phyloP scores from a whole-genome alignment of 768 basidiomycete species.

The Sarcodon aspratus region DNA sequence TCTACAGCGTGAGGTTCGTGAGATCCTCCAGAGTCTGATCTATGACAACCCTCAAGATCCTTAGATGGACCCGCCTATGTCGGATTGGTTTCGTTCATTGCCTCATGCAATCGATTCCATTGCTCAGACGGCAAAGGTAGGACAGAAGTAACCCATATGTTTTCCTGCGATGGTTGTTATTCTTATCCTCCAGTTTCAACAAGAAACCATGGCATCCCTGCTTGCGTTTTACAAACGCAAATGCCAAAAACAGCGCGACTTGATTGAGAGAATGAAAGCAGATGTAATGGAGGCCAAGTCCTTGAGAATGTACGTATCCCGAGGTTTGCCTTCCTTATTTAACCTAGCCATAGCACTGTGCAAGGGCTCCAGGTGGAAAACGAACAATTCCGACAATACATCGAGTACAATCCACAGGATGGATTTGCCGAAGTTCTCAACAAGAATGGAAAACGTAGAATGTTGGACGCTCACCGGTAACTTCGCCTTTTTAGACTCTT shows the following conservation, averaged over 20 bases:
- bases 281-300: slow-evolving; percentile 33
- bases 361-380: slow-evolving; percentile 40
- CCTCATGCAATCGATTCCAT: slow-evolving; percentile 51
- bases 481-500: slow-evolving; percentile 5
- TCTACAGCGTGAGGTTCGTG: slow-evolving; percentile 58
- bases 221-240: slow-evolving; percentile 52
- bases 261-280: slow-evolving; percentile 41
- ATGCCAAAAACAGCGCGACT: slow-evolving; percentile 39
- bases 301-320: slow-evolving; percentile 35
- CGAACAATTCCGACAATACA: slow-evolving; percentile 27
- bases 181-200: slow-evolving; percentile 49
- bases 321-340: slow-evolving; percentile 2
- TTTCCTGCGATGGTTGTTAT: background rate
- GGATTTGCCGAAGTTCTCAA: slow-evolving; percentile 28
- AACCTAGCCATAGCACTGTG: slow-evolving; percentile 27
- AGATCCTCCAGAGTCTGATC: background rate
- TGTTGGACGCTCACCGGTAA: slow-evolving; percentile 34
- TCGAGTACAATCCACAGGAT: slow-evolving; percentile 14
- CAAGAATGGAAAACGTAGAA: slow-evolving; percentile 55
- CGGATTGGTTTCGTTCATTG: slow-evolving; percentile 65
- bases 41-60: background rate
- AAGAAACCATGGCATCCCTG: slow-evolving; percentile 60
- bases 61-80: slow-evolving; percentile 75
- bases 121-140: slow-evolving; percentile 46
- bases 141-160: background rate